Evolutionary conservation across 805 yeast species (phyloP), one percentile per base, ranked within the genome.

Genomic region (Lachancea mirantina): DNA sequence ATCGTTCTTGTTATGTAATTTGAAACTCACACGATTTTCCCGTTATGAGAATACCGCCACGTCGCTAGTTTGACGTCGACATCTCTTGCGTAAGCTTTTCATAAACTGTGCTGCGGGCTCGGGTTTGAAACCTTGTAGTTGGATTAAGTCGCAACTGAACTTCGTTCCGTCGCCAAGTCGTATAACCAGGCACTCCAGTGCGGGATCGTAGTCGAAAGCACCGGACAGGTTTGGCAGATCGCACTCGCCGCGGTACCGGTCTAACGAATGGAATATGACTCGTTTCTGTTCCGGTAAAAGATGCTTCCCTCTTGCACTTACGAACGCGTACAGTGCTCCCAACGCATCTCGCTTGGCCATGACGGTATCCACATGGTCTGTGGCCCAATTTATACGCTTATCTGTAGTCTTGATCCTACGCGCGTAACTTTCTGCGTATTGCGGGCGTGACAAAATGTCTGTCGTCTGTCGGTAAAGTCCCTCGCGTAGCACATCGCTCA

Each of bases 281-380:
- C 81, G 60, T 47, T 64, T 67, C 8, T 53, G 62, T 5, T 43
- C 40, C 20, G 49, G 49, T 32, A 56, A 50, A 40, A 58, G 59
- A 42, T 62, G 67, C 19, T 52, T 48, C 6, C 60, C 42, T 9
- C 57, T 42, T 15, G 47, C 39, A 13, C 65, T 62, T 25, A 60
- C 67, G 43, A 57, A 69, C 1, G 82, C 61, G 45, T 61, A 65
- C 9, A 80, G 41, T 0, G 75, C 67, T 0, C 88, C 89, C 29
- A 82, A 48, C 0, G 78, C 74, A 35, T 68, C 69, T 23, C 51
- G 48, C 24, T 65, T 52, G 21, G 75, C 60, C 6, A 62, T 35
- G 1, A 80, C 58, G 5, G 61, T 52, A 1, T 50, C 36, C 0
- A 75, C 45, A 3, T 65, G 39, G 23, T 55, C 50, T 2, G 28